Conservation (phyloP, 2,329 filamentous ascomycete species). For the Neofusicoccum parvum region DNA sequence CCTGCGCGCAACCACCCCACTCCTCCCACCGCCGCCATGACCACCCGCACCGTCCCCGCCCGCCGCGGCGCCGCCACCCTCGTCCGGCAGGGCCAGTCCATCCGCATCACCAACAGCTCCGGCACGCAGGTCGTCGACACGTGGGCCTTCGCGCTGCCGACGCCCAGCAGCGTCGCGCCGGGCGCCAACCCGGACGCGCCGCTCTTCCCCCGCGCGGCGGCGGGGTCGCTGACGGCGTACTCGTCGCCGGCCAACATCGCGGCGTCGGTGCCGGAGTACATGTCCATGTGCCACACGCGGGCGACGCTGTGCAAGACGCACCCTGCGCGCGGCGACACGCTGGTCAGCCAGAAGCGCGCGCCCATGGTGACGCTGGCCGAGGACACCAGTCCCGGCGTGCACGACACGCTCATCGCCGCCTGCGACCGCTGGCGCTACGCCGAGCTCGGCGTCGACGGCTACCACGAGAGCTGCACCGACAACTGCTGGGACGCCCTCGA, state of each 20-base stretch:
- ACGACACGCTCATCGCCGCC: constrained; percentile 52
- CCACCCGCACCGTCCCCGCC: constrained; percentile 49
- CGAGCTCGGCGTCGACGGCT: constrained; percentile 46
- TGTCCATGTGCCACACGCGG: constrained; percentile 50
- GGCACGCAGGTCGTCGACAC: constrained; percentile 54
- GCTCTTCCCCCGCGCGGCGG: constrained; percentile 40
- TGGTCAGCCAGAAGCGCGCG: constrained; percentile 49
- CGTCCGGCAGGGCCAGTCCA: constrained; percentile 51
- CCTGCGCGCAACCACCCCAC: background rate
- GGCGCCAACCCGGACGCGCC: background rate
- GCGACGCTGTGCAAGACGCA: constrained; percentile 36
- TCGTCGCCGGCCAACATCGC: constrained; percentile 43
- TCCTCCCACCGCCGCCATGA: background rate
- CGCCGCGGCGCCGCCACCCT: constrained; percentile 54
- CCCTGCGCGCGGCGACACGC: constrained; percentile 37
- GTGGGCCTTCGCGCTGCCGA: constrained; percentile 51
- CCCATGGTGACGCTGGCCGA: constrained; percentile 51
- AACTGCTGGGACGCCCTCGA: constrained; percentile 23
- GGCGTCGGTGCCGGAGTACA: constrained; percentile 44
- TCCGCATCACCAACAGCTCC: constrained; percentile 55
- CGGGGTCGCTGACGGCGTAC: constrained; percentile 50
- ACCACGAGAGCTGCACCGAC: constrained; percentile 49
- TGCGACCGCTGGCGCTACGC: constrained; percentile 50
- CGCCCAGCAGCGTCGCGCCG: background rate
- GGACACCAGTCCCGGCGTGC: constrained; percentile 48